Evolutionary conservation across 2,329 filamentous ascomycete species (phyloP), one percentile per base, ranked within the genome.

Genomic region (Cyclaneusma minus): DNA sequence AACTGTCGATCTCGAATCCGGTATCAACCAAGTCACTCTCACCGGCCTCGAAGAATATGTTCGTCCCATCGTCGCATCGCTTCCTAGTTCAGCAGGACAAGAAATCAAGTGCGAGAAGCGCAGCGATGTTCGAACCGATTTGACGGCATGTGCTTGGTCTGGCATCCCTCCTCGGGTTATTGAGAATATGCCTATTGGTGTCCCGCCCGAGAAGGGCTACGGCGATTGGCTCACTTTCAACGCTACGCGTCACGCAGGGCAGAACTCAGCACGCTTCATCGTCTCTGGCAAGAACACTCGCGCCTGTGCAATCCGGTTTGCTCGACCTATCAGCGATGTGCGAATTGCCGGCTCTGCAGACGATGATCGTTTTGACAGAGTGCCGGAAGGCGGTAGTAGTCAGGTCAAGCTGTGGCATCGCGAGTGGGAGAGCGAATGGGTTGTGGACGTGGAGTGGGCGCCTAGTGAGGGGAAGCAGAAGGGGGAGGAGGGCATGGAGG

Each of bases 371-470:
- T 82, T 83, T 46, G 66, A 73, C 11, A 55, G 63, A 22, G 64
- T 70, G 5, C 66, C 71, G 1, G 58, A 68, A 6, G 59, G 62
- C 8, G 80, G 79, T 1, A 61, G 78, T 30, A 61, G 60, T 21
- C 68, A 76, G 33, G 62, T 93, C 28, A 67, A 76, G 31, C 62
- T 95, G 7, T 94, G 85, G 77, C 78, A 80, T 37, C 65, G 89
- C 17, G 68, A 74, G 18, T 93, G 82, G 75, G 64, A 71, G 24
- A 68, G 69, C 15, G 64, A 64, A 3, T 94, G 85, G 81, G 63
- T 64, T 10, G 74, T 50, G 4, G 69, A 80, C 39, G 62, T 89
- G 2, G 60, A 67, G 29, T 84, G 77, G 75, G 37, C 37, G 2
- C 32, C 39, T 5, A 39, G 29, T 3, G 42, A 41, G 13, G 35